Conservation (phyloP, 1,139 yeast species). For the Sugiyamaella novakii region DNA sequence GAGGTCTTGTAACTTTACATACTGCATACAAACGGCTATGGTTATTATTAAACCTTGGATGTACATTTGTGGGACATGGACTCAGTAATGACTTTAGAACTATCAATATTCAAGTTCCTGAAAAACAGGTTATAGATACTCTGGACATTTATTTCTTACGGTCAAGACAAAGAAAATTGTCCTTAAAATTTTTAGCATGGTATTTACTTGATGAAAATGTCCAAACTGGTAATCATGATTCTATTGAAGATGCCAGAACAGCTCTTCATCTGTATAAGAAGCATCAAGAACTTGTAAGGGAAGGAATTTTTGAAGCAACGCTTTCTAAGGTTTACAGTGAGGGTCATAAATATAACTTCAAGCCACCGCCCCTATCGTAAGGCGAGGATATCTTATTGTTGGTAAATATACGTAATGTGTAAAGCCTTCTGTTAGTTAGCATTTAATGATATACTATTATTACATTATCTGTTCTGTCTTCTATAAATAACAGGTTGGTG, state of each 20-base stretch:
- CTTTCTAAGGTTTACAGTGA: constrained; percentile 72
- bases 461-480: background rate
- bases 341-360: constrained; percentile 64
- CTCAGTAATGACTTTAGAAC: constrained; percentile 88
- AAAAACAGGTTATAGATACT: constrained; percentile 84
- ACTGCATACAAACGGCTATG: constrained; percentile 87
- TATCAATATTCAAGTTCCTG: constrained; percentile 87
- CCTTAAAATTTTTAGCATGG: constrained; percentile 88
- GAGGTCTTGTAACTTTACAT: constrained; percentile 75
- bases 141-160: constrained; percentile 74
- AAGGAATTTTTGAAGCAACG: constrained; percentile 61
- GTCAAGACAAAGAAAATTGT: constrained; percentile 70
- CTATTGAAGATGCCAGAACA: constrained; percentile 91
- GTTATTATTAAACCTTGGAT: constrained; percentile 84
- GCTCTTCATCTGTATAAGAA: constrained; percentile 78
- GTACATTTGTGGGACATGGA: constrained; percentile 95
- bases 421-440: too few relatives aligned
- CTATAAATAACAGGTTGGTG: too few relatives aligned
- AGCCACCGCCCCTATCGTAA: constrained; percentile 49
- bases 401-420: too few relatives aligned
- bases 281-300: constrained; percentile 60
- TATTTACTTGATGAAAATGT: constrained; percentile 72
- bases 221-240: constrained; percentile 93
- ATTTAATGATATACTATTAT: too few relatives aligned
- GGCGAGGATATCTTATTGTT: too few relatives aligned